Evolutionary conservation across 176 grass and related monocot species (phyloP).

Genomic region (Phyllostachys edulis): DNA sequence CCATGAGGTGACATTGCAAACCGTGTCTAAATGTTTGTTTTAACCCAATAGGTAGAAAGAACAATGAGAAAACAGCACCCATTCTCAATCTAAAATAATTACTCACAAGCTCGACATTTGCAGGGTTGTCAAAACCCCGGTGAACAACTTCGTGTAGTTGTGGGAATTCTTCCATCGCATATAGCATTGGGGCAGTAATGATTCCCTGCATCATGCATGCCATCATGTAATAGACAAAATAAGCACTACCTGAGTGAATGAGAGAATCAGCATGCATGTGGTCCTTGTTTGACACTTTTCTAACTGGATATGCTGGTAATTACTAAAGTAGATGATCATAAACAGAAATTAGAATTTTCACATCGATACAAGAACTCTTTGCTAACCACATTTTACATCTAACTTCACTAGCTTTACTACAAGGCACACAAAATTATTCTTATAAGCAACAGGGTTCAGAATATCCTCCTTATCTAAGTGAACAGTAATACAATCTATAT

Average conservation of each 20-base stretch:
- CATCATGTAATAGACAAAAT: constrained; percentile 23
- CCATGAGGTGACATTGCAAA: not conserved
- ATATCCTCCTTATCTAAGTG: not conserved
- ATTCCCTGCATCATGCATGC: constrained; percentile 69
- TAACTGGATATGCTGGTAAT: not conserved
- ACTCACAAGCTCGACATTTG: constrained; percentile 80
- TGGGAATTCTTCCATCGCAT: constrained; percentile 90
- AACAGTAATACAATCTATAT: not conserved
- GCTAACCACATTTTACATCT: not conserved
- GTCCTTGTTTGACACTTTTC: not conserved
- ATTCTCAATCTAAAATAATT: not conserved
- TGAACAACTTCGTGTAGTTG: constrained; percentile 73
- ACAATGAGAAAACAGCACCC: not conserved
- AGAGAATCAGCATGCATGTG: not conserved
- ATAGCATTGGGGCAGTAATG: constrained; percentile 89
- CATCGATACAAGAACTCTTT: constrained; percentile 8
- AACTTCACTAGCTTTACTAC: not conserved
- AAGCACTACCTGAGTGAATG: not conserved
- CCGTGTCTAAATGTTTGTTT: not conserved
- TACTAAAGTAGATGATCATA: not conserved
- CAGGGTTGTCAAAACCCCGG: constrained; percentile 71
- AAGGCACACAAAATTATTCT: not conserved
- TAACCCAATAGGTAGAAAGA: not conserved
- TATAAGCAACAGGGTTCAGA: not conserved
- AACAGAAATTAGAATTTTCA: not conserved